Base-by-base conservation (phyloP, 2,329 filamentous ascomycete species). In the Colletotrichum tropicicola region DNA sequence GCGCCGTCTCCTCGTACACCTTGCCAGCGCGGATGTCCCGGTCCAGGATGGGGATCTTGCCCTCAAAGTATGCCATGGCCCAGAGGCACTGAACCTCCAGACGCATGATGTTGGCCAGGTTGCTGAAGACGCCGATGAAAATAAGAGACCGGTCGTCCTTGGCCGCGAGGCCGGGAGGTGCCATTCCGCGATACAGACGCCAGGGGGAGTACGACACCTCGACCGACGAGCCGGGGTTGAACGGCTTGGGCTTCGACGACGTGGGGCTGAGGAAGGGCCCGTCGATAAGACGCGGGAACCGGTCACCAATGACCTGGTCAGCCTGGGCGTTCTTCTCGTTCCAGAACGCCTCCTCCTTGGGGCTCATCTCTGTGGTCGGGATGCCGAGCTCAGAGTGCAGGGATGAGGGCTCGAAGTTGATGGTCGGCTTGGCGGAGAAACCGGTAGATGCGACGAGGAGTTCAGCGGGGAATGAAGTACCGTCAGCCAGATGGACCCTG, bases 21-120 rank as follows among this genome's bases (percentile, higher is more conserved):
- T 37, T 43, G 5, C 52, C 60, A 15, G 55, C 8, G 2, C 44
- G 32, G 3, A 59, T 30, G 13, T 69, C 59, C 27, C 27, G n/a
- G 3, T 59, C 52, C 5, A 68, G 13, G 2, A 21, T n/a, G 2
- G 68, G 61, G 6, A 89, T 73, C 19, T 78, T 73, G n/a, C 77
- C 80, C 21, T 82, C 75, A 25, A 91, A 80, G 68, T 86, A 91
- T 0, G 87, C 87, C 0, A 83, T 77, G 21, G 88, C 79, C 85
- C 85, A 87, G 3, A 88, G 76, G 2, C 81, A 83, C 55, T 84
- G 80, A 3, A 81, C 69, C 56, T 85, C 82, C 6, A 82, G 77
- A 4, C 82, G 70, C 27, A 82, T 68, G 1, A 77, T 70, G 35
- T 81, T 85, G 68, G 79, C 79, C 59, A 84, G 75, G 63, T 80